Conservation (phyloP, 2,329 filamentous ascomycete genomes). For the Raffaelea albimanens region DNA sequence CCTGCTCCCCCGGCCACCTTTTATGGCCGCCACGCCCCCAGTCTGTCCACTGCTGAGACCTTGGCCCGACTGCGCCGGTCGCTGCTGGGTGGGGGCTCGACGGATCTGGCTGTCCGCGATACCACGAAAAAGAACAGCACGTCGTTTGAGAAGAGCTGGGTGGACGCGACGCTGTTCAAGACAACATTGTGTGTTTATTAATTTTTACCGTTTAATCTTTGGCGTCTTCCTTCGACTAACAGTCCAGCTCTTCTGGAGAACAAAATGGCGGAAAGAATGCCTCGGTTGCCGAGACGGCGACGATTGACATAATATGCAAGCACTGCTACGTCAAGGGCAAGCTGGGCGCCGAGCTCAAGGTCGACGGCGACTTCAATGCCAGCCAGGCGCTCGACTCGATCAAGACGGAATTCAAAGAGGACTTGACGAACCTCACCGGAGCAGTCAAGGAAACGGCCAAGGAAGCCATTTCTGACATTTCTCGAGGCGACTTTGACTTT, state of each 20-base stretch:
- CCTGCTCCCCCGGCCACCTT: too few relatives aligned
- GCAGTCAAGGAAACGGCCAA: constrained; percentile 13
- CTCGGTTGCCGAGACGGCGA: not conserved
- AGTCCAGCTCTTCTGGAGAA: not conserved
- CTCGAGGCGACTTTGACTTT: not conserved
- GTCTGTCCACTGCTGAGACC: too few relatives aligned
- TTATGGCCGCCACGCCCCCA: too few relatives aligned
- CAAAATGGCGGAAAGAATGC: not conserved
- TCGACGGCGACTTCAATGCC: constrained; percentile 3
- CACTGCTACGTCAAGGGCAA: constrained; percentile 8
- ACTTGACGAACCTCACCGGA: constrained; percentile 13
- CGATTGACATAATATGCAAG: not conserved
- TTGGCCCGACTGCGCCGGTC: too few relatives aligned
- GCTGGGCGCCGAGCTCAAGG: constrained; percentile 2
- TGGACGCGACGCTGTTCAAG: constrained; percentile 3
- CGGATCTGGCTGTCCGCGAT: not conserved
- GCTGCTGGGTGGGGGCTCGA: too few relatives aligned
- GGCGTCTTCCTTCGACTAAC: not conserved
- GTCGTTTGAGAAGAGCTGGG: constrained; percentile 9
- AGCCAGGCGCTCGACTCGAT: not conserved
- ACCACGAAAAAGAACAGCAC: constrained; percentile 3
- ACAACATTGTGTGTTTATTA: constrained; percentile 1
- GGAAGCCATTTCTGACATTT: not conserved
- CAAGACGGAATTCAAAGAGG: not conserved
- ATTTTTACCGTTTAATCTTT: not conserved